phyloP scores from a whole-genome alignment of 192 early-diverging fungal genomes.

The Chytriomyces sp. region DNA sequence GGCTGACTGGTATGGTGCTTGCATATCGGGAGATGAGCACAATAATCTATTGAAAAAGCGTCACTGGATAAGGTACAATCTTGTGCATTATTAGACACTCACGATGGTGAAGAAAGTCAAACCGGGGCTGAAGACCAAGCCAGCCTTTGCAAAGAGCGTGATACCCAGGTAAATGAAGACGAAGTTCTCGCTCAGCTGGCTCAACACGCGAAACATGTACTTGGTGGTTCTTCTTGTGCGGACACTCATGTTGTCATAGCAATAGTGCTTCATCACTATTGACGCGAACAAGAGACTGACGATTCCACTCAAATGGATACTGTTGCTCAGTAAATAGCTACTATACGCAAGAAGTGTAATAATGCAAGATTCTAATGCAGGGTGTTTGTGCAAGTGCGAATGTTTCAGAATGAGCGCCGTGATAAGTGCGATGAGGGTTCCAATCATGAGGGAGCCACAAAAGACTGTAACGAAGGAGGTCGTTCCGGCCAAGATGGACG shows the following conservation, averaged over 20 bases:
- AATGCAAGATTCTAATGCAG: slow-evolving; percentile 85
- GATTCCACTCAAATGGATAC: slow-evolving; percentile 85
- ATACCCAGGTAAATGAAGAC: slow-evolving; percentile 96
- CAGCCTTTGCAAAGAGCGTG: slow-evolving; percentile 82
- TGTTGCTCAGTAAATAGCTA: slow-evolving; percentile 85
- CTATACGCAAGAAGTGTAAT: slow-evolving; percentile 82
- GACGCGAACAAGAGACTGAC: slow-evolving; percentile 93
- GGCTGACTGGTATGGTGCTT: slow-evolving; percentile 82
- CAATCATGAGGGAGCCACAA: slow-evolving; percentile 79
- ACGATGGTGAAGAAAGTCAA: slow-evolving; percentile 51
- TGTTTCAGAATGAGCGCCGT: slow-evolving; percentile 88
- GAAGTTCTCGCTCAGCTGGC: slow-evolving; percentile 94
- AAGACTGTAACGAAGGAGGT: slow-evolving; percentile 83
- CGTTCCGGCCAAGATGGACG: slow-evolving; percentile 41
- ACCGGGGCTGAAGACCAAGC: slow-evolving; percentile 39
- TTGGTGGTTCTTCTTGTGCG: slow-evolving; percentile 80
- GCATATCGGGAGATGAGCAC: slow-evolving; percentile 86
- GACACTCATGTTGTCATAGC: slow-evolving; percentile 84
- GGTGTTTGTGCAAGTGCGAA: slow-evolving; percentile 78
- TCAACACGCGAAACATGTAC: slow-evolving; percentile 90
- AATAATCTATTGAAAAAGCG: slow-evolving; percentile 64
- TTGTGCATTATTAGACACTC: not conserved
- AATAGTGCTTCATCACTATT: slow-evolving; percentile 92
- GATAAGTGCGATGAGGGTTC: slow-evolving; percentile 73
- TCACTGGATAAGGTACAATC: not conserved